Evolutionary conservation across 108 stramenopile genomes (phyloP), one percentile per base, ranked within the genome.

Genomic region (Nannochloropsis salina): DNA sequence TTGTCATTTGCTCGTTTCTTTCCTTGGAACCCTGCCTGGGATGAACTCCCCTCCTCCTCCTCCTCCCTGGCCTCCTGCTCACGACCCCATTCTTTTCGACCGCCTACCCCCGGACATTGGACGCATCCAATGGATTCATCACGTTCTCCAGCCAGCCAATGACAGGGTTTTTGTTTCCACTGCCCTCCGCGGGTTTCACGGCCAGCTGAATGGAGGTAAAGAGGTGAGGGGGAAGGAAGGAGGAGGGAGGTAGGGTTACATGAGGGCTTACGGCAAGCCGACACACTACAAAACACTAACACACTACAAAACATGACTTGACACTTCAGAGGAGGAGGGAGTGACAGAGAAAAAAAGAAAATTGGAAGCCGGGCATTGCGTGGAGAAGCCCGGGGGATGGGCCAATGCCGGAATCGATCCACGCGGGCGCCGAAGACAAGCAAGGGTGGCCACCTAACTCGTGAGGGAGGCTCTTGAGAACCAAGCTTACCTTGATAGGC

Each of bases 111-210:
- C n/a, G 15, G 1, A 74, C 15, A 8, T 74, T 74, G 3, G 61
- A 74, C 1, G 61, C 61, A 8, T 74, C 61, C 4, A 74, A n/a
- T 15, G 61, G 61, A 74, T n/a, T 74, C 61, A 74, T 74, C 4
- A 74, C 61, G 8, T 74, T 74, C 61, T 74, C 61, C 20, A 74
- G 61, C 61, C 61, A 74, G 6, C 61, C 61, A 74, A 74, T 74
- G 61, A 74, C 61, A 6, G 61, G 61, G 61, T 74, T 74, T n/a
- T 74, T 74, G 61, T 15, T 4, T 1, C 61, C 61, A 6, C 61
- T 74, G 61, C 61, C 61, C n/a, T 74, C 61, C 5, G n/a, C 61
- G 61, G 61, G 61, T n/a, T 74, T 74, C 20, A 74, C 61, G 61
- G 61, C 61, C 61, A 74, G 20, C 61, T 74, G 61, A 74, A 74